phyloP scores from a whole-genome alignment of 1,139 yeast genomes.

The Blastobotrys apis region DNA sequence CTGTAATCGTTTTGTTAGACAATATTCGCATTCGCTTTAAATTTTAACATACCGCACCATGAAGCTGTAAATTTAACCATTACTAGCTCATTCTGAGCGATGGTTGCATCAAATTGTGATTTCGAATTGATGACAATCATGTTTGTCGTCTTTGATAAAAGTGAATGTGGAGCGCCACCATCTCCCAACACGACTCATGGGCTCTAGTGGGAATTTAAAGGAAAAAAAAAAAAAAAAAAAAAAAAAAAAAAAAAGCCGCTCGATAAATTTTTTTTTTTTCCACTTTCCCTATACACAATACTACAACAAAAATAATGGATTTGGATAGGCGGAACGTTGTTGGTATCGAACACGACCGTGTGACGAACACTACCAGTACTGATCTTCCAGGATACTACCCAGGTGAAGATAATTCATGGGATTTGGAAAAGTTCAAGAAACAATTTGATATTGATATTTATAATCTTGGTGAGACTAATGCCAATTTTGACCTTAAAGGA shows the following conservation, averaged over 20 bases:
- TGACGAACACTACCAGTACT: constrained; percentile 78
- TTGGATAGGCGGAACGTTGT: constrained; percentile 52
- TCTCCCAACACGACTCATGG: too few relatives aligned
- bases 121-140: constrained; percentile 13
- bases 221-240: constrained; percentile 4
- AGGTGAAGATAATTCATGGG: constrained; percentile 73
- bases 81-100: constrained; percentile 30
- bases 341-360: constrained; percentile 87
- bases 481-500: constrained; percentile 82
- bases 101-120: constrained; percentile 18
- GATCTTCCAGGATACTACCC: constrained; percentile 83
- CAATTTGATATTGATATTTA: constrained; percentile 66
- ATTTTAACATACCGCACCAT: constrained; percentile 62
- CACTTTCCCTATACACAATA: not conserved
- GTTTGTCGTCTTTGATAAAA: not conserved
- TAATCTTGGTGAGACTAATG: constrained; percentile 57
- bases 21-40: not conserved
- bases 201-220: too few relatives aligned
- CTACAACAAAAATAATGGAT: too few relatives aligned
- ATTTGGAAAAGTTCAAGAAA: constrained; percentile 68
- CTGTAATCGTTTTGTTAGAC: not conserved
- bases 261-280: not conserved
- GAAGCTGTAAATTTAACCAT: constrained; percentile 91
- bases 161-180: not conserved
- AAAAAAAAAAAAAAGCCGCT: not conserved